These are phyloP conservation scores for Cadophora luteo-olivacea DNA, from an alignment of 2,329 filamentous ascomycete species.

Conservation along the genomic window DNA sequence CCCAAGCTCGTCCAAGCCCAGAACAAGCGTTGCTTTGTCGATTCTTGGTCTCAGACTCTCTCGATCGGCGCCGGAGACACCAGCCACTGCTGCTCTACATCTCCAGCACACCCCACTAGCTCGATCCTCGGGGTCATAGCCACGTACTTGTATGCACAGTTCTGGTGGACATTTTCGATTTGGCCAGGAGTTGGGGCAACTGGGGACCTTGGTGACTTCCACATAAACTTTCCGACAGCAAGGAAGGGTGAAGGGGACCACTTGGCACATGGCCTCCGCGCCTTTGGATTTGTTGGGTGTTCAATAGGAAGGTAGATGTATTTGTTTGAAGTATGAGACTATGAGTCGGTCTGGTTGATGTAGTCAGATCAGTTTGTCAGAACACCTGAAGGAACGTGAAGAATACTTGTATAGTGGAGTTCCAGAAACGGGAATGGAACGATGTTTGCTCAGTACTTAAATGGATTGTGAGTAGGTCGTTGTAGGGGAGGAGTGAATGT, in stretches of 20 bases:
- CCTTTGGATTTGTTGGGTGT: neutral
- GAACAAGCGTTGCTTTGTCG: conserved; percentile 36
- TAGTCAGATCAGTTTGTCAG: neutral
- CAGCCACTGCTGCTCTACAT: conserved; percentile 30
- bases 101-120: conserved; percentile 37
- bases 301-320: neutral
- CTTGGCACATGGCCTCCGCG: conserved; percentile 36
- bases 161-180: conserved; percentile 39
- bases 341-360: neutral
- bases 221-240: conserved; percentile 41
- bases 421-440: neutral
- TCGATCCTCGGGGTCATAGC: conserved; percentile 23
- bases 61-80: conserved; percentile 19
- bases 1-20: conserved; percentile 32
- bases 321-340: neutral
- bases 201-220: conserved; percentile 30
- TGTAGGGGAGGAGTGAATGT: conserved; percentile 5
- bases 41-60: conserved; percentile 37
- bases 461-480: neutral
- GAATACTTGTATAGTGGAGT: neutral
- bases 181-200: conserved; percentile 39
- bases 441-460: conserved; percentile 12
- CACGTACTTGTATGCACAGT: conserved; percentile 35
- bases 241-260: conserved; percentile 34
- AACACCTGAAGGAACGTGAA: neutral